A percentile compares a stretch with the other conserved stretches of the same genome.
Evolutionary conservation across 2,329 filamentous ascomycete species (phyloP).

Genomic region (Exophiala viscosa): DNA sequence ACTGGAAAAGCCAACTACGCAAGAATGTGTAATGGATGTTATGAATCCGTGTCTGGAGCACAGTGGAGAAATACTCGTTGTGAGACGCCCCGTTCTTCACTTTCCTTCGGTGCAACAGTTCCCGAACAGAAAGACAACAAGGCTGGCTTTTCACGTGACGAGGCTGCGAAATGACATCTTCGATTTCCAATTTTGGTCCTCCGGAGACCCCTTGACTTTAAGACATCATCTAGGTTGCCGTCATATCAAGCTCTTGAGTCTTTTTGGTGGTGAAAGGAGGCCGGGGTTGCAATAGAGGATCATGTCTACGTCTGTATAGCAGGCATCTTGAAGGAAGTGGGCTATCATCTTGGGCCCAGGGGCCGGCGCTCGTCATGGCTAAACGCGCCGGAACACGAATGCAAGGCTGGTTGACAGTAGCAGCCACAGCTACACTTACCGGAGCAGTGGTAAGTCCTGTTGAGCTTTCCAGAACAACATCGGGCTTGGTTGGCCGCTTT

Average conservation of each 20-base stretch:
- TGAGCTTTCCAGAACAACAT: too few species aligned
- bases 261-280: too few species aligned
- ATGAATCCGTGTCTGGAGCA: background rate
- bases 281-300: too few species aligned
- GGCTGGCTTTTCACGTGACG: background rate
- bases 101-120: constrained; percentile 2
- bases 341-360: background rate
- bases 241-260: too few species aligned
- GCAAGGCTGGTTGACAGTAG: constrained; percentile 7
- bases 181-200: too few species aligned
- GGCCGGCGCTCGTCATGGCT: constrained; percentile 1
- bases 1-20: too few species aligned
- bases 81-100: background rate
- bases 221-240: too few species aligned
- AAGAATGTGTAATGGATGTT: background rate
- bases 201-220: too few species aligned
- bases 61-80: background rate
- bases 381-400: constrained; percentile 3
- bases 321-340: background rate
- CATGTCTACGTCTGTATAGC: background rate
- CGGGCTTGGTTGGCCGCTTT: background rate
- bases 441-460: constrained; percentile 11
- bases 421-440: constrained; percentile 10
- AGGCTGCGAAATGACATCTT: background rate
- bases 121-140: too few species aligned